Conservation (phyloP, 2,329 filamentous ascomycete genomes). For the Xylaria sp. region DNA sequence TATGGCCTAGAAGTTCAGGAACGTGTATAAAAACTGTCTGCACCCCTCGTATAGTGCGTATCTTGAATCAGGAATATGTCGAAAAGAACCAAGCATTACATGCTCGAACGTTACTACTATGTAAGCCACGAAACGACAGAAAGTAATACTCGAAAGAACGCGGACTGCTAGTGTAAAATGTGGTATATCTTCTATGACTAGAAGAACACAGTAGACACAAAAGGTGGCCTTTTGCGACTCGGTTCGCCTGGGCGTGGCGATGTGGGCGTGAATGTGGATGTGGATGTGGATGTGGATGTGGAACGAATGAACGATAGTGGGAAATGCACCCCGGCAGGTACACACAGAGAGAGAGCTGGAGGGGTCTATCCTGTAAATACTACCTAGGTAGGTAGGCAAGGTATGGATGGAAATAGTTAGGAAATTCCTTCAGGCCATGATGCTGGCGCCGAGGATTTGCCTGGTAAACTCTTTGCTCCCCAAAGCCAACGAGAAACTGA, state of each 20-base stretch:
- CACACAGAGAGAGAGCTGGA: background rate
- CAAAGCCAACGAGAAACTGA: constrained; percentile 36
- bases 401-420: constrained; percentile 1
- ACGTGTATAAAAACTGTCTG: background rate
- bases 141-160: background rate
- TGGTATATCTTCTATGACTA: background rate
- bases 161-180: background rate
- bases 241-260: constrained; percentile 16
- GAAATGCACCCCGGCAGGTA: background rate
- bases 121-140: constrained; percentile 5
- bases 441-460: constrained; percentile 3
- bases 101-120: background rate
- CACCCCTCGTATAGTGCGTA: constrained; percentile 11
- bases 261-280: constrained; percentile 16
- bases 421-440: constrained; percentile 22
- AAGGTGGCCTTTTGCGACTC: constrained; percentile 35
- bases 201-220: background rate
- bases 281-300: constrained; percentile 1
- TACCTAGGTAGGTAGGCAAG: constrained; percentile 3
- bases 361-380: background rate
- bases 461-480: constrained; percentile 20
- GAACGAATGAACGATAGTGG: constrained; percentile 18
- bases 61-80: constrained; percentile 3
- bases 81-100: constrained; percentile 4
- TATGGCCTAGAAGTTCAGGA: constrained; percentile 8